These are phyloP conservation scores for Fraxinus latifolia DNA, from an alignment of 305 asterid species.

Conservation along the genomic window DNA sequence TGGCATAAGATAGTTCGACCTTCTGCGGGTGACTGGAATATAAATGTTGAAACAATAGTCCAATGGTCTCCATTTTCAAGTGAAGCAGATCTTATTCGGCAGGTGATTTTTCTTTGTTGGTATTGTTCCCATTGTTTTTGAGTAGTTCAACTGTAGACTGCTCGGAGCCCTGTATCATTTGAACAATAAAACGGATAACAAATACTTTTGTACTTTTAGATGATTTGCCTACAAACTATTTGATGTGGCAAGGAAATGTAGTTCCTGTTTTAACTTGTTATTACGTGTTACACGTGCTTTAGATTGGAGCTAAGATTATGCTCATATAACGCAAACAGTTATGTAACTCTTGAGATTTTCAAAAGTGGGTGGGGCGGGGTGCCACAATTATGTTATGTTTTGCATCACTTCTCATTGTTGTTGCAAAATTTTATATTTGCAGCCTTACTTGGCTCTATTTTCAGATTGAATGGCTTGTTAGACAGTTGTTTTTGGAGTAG, in stretches of 20 bases:
- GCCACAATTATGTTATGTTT: not conserved
- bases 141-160: not conserved
- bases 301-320: not conserved
- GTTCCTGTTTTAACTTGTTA: not conserved
- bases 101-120: conserved; percentile 43
- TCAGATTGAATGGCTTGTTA: not conserved
- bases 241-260: not conserved
- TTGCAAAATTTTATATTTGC: not conserved
- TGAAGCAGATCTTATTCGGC: conserved; percentile 77
- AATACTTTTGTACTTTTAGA: not conserved
- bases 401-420: not conserved
- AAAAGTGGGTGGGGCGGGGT: not conserved
- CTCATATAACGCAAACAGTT: not conserved
- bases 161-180: not conserved
- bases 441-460: not conserved
- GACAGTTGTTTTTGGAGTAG: not conserved
- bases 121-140: conserved; percentile 6
- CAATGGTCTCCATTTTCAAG: conserved; percentile 90
- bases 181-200: not conserved
- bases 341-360: not conserved
- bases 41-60: conserved; percentile 66
- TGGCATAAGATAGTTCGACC: conserved; percentile 58
- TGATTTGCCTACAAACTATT: not conserved
- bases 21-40: conserved; percentile 64
- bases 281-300: not conserved